Evolutionary conservation across 805 yeast genomes (phyloP).

Genomic region (Teunomyces tritomae): DNA sequence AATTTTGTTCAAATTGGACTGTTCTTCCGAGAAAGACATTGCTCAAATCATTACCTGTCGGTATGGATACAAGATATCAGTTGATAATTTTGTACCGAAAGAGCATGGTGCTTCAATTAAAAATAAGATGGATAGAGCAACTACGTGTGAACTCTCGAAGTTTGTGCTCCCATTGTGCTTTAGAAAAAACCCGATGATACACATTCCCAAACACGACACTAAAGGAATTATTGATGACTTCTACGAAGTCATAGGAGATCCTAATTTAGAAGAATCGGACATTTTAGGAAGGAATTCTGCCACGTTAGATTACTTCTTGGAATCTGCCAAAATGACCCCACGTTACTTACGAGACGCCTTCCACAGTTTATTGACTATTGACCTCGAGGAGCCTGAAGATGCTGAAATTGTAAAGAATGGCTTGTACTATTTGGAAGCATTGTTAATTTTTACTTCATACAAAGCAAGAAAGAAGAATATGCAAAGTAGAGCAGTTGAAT

Average conservation of each 20-base stretch:
- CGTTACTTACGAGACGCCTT: slow-evolving; percentile 48
- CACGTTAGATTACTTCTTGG: slow-evolving; percentile 46
- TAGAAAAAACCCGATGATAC: slow-evolving; percentile 56
- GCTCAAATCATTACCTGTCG: slow-evolving; percentile 78
- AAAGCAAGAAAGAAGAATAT: slow-evolving; percentile 68
- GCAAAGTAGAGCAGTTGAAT: slow-evolving; percentile 79
- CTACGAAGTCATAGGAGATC: slow-evolving; percentile 69
- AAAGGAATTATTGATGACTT: slow-evolving; percentile 70
- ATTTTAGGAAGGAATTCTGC: slow-evolving; percentile 46
- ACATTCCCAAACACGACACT: slow-evolving; percentile 64
- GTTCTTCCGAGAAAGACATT: slow-evolving; percentile 59
- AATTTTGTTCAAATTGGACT: slow-evolving; percentile 43
- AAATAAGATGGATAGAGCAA: slow-evolving; percentile 24
- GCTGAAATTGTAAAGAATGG: slow-evolving; percentile 47
- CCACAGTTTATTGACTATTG: slow-evolving; percentile 42
- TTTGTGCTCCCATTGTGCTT: slow-evolving; percentile 56
- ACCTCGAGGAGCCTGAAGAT: slow-evolving; percentile 25
- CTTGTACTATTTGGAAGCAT: slow-evolving; percentile 67
- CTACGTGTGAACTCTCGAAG: slow-evolving; percentile 38
- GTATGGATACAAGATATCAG: slow-evolving; percentile 62
- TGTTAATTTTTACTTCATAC: slow-evolving; percentile 65
- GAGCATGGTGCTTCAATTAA: slow-evolving; percentile 54
- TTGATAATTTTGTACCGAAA: slow-evolving; percentile 58
- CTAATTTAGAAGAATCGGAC: slow-evolving; percentile 44
- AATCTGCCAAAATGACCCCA: slow-evolving; percentile 41